These are phyloP conservation scores for Carallia pectinifolia DNA, from an alignment of 345 rosid species.

Conservation along the genomic window DNA sequence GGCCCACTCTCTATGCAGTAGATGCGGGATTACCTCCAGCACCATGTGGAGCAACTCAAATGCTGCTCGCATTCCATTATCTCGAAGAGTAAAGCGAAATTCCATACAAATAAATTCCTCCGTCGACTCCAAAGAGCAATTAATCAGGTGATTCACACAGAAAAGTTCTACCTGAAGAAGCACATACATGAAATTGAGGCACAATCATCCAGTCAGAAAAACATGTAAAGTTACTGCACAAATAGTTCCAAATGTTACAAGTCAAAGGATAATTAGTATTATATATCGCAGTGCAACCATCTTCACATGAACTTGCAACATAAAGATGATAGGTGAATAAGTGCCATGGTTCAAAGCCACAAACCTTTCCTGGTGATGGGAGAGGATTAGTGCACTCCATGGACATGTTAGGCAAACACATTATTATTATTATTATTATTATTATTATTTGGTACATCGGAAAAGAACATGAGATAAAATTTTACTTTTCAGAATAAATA, in stretches of 20 bases:
- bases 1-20: conserved; percentile 1
- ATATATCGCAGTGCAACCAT: not conserved
- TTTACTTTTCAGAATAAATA: no score
- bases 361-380: not conserved
- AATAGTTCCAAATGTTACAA: not conserved
- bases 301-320: not conserved
- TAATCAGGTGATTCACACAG: conserved; percentile 95
- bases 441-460: no score
- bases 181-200: conserved; percentile 5
- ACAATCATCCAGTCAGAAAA: conserved; percentile 5
- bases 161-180: conserved; percentile 85
- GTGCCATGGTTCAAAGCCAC: not conserved
- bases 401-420: no score
- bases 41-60: conserved; percentile 99
- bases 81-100: conserved; percentile 93
- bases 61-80: conserved; percentile 97
- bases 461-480: no score
- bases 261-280: not conserved
- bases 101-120: conserved; percentile 99
- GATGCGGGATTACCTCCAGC: conserved; percentile 67
- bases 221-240: not conserved
- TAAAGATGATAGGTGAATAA: not conserved
- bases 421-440: no score
- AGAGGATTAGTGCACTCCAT: no score
- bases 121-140: conserved; percentile 98